Conservation (phyloP, 768 basidiomycete species). For the Boletus bicolor region DNA sequence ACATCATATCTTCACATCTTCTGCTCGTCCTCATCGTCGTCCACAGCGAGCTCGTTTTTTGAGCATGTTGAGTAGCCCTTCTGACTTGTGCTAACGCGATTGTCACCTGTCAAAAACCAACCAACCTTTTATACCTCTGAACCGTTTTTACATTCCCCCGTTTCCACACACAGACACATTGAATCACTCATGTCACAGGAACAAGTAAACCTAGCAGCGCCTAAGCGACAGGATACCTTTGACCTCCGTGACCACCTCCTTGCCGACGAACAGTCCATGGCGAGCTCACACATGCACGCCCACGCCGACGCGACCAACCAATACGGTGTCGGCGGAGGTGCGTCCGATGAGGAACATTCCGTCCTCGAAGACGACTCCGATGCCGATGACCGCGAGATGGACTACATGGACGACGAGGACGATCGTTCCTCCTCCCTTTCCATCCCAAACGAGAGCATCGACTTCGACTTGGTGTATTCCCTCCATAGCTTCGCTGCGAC, state of each 20-base stretch:
- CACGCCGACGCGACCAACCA: slow-evolving; percentile 46
- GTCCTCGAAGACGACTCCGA: slow-evolving; percentile 85
- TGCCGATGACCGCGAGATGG: slow-evolving; percentile 60
- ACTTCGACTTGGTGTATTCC: slow-evolving; percentile 91
- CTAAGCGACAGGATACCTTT: slow-evolving; percentile 58
- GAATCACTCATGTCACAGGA: slow-evolving; percentile 29
- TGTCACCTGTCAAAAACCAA: not conserved
- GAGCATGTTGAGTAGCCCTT: slow-evolving; percentile 19
- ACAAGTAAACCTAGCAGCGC: slow-evolving; percentile 13
- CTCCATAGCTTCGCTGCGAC: slow-evolving; percentile 96
- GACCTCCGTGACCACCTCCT: slow-evolving; percentile 67
- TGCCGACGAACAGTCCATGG: slow-evolving; percentile 50
- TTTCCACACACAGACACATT: not conserved
- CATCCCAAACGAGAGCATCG: slow-evolving; percentile 88
- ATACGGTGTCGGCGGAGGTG: slow-evolving; percentile 29
- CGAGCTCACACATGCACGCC: slow-evolving; percentile 41
- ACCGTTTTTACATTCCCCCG: not conserved
- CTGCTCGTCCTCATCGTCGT: slow-evolving; percentile 5
- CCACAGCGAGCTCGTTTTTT: slow-evolving; percentile 10
- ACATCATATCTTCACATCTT: not conserved
- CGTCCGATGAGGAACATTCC: slow-evolving; percentile 76
- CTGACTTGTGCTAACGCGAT: not conserved
- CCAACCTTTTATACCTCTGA: not conserved
- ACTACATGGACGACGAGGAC: slow-evolving; percentile 71
- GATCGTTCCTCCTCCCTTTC: slow-evolving; percentile 80